These are phyloP conservation scores for Fusarium tuaranense DNA, from an alignment of 2,329 filamentous ascomycete species.

Conservation along the genomic window DNA sequence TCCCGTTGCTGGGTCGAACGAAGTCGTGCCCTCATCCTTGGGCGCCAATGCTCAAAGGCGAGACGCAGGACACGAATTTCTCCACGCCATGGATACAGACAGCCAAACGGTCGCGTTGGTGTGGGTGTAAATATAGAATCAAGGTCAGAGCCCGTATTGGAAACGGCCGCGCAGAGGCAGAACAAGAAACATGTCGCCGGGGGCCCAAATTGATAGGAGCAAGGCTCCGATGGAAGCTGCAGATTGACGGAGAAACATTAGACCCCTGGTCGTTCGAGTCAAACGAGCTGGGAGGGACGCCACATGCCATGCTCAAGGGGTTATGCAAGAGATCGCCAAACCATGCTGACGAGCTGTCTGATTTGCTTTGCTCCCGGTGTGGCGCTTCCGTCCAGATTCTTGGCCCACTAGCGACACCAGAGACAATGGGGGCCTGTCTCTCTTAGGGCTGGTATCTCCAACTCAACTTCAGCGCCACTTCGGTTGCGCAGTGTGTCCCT, in stretches of 20 bases:
- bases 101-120: conserved; percentile 19
- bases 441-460: conserved; percentile 9
- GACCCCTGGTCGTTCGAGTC: conserved; percentile 15
- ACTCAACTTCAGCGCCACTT: neutral
- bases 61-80: conserved; percentile 12
- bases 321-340: conserved; percentile 21
- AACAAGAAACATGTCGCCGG: conserved; percentile 9
- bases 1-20: conserved; percentile 1
- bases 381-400: conserved; percentile 1
- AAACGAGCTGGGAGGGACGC: conserved; percentile 12
- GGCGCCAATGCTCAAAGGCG: conserved; percentile 1
- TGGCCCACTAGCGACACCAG: conserved; percentile 4
- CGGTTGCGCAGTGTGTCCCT: neutral
- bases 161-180: conserved; percentile 17
- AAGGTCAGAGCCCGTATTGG: conserved; percentile 19
- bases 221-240: conserved; percentile 18
- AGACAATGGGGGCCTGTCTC: neutral
- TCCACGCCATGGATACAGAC: conserved; percentile 5
- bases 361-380: conserved; percentile 18
- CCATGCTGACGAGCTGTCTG: conserved; percentile 2
- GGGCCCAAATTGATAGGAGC: conserved; percentile 18
- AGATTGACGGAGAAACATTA: neutral
- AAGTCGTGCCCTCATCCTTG: conserved; percentile 8
- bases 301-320: conserved; percentile 17
- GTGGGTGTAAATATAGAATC: conserved; percentile 36